Base-by-base conservation (phyloP, 208 protist genomes). In the Leishmania arabica region DNA sequence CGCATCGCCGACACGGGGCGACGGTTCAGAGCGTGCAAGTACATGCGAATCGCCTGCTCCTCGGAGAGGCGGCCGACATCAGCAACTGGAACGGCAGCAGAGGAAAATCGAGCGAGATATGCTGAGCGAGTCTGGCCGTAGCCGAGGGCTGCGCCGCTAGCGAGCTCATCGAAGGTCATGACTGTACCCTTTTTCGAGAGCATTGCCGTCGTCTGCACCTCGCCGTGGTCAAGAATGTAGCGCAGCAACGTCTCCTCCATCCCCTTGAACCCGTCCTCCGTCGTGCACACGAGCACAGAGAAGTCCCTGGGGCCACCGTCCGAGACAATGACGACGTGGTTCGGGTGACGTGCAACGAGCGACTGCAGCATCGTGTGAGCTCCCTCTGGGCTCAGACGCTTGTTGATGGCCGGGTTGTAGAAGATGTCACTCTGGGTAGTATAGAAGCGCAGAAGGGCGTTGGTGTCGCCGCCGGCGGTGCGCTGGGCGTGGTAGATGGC, bases 111-210 rank as follows among this genome's bases (percentile, higher is more conserved):
- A 3, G 69, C 54, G 19, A 92, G 75, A 68, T 90, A 89, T 37
- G 19, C 49, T 19, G 65, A 60, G 0, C n/a, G 78, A 15, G 62
- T 1, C 77, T 84, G 84, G n/a, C 75, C 72, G 79, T 70, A 93
- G 68, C 54, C 80, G 76, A 71, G 88, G 83, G 53, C 86, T 79
- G 56, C 80, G 17, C 81, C 79, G 62, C 89, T 79, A 0, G 87
- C 92, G 45, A 97, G 84, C 62, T 97, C 92, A 80, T 97, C 92
- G 78, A 97, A 97, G 11, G 95, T 97, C 92, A 97, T 95, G 47
- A 97, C 91, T 47, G 90, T 90, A 24, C 95, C 95, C 24, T 91
- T 95, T 70, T 89, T 92, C 19, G 91, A 83, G 1, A 97, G 83
- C 88, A 92, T 87, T 34, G 92, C 91, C 15, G 85, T 90, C 9